Conservation (phyloP, 768 basidiomycete species). For the Brasilioporus rufonigricans region DNA sequence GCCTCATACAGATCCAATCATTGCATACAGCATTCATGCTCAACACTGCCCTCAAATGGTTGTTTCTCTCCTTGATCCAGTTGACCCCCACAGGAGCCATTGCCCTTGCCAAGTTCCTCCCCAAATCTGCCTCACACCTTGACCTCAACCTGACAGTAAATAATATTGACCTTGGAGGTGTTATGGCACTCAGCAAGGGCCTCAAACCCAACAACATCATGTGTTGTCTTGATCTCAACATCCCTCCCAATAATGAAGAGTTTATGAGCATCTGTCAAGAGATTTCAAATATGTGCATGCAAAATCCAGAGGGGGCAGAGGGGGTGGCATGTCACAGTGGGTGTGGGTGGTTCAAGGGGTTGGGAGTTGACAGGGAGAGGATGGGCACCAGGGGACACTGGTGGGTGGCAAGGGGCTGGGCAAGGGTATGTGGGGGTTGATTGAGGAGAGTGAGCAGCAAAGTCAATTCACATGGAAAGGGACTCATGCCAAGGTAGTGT, state of each 20-base stretch:
- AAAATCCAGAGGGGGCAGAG: constrained; percentile 91
- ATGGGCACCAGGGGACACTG: constrained; percentile 21
- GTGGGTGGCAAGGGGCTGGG: constrained; percentile 51
- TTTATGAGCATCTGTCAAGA: constrained; percentile 85
- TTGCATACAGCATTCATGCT: constrained; percentile 91
- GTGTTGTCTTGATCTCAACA: constrained; percentile 90
- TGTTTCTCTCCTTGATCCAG: constrained; percentile 84
- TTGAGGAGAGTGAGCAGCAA: constrained; percentile 80
- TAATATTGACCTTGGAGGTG: constrained; percentile 80
- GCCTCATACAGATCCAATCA: constrained; percentile 63
- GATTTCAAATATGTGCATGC: constrained; percentile 84
- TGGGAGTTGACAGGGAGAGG: constrained; percentile 6
- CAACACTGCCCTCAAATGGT: constrained; percentile 85
- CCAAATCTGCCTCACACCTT: constrained; percentile 80
- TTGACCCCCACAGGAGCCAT: constrained; percentile 87
- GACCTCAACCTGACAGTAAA: constrained; percentile 92
- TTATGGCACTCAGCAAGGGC: constrained; percentile 87
- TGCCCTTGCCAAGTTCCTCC: constrained; percentile 93
- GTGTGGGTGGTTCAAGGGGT: not conserved
- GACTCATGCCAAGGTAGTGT: constrained; percentile 44
- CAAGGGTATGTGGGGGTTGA: constrained; percentile 81
- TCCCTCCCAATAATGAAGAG: constrained; percentile 81
- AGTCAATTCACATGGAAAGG: constrained; percentile 53
- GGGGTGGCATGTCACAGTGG: constrained; percentile 12
- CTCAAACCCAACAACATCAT: constrained; percentile 82